phyloP scores from a whole-genome alignment of 768 basidiomycete species.

The Trametes sanguinea region DNA sequence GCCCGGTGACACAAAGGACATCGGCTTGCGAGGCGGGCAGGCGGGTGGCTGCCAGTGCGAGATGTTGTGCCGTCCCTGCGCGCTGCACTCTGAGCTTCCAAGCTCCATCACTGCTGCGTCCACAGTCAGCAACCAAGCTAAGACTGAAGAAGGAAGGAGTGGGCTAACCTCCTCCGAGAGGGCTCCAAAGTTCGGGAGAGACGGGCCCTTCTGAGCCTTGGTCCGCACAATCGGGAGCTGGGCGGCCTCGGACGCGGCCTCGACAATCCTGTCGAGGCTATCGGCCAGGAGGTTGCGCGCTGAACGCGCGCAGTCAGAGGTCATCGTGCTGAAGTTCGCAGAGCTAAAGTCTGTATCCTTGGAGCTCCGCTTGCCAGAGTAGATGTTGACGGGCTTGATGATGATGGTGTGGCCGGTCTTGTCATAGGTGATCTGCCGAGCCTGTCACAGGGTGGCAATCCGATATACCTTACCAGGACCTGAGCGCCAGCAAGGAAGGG shows the following conservation, averaged over 20 bases:
- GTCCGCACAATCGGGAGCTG: not conserved
- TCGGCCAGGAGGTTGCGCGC: not conserved
- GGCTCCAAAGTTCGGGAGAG: not conserved
- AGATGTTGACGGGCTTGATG: not conserved
- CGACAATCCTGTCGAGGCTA: not conserved
- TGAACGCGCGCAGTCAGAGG: not conserved
- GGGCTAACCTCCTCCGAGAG: not conserved
- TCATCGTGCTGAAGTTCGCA: not conserved
- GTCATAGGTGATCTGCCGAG: not conserved
- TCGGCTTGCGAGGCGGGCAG: too few relatives aligned
- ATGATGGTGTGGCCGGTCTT: not conserved
- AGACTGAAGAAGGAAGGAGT: too few relatives aligned
- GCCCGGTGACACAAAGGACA: too few relatives aligned
- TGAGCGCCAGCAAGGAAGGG: not conserved
- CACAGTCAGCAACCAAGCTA: too few relatives aligned
- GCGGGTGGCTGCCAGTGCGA: too few relatives aligned
- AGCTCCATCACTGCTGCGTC: too few relatives aligned
- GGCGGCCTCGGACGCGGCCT: not conserved
- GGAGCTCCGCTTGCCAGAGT: not conserved
- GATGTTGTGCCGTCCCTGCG: too few relatives aligned
- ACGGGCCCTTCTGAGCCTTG: not conserved
- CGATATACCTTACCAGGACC: not conserved
- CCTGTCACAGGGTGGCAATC: not conserved
- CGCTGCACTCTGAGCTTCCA: too few relatives aligned
- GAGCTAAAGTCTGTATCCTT: not conserved